Evolutionary conservation across 2,329 filamentous ascomycete genomes (phyloP).

Genomic region (Aureobasidium sp.): DNA sequence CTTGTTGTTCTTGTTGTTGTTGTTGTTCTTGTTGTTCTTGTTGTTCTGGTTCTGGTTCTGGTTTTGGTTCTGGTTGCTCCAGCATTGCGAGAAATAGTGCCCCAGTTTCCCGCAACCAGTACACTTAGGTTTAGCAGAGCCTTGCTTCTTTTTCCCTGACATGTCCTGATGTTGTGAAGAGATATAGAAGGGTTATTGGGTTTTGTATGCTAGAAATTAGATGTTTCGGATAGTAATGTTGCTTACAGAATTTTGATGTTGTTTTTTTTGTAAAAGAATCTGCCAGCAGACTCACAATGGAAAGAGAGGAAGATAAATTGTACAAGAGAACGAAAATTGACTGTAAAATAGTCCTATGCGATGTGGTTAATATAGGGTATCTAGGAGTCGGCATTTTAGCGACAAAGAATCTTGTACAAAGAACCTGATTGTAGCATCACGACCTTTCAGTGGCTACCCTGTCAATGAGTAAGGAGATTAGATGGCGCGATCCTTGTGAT

Average conservation of each 20-base stretch:
- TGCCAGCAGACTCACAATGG: slow-evolving; percentile 7
- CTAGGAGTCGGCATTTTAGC: not conserved
- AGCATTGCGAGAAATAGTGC: not conserved
- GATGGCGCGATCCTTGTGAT: not conserved
- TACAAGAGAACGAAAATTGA: not conserved
- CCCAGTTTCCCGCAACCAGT: not conserved
- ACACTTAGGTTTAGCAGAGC: not conserved
- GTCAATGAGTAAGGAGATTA: not conserved
- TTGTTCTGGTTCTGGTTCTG: not conserved
- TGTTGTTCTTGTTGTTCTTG: not conserved
- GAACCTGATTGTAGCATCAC: not conserved
- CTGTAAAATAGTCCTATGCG: not conserved
- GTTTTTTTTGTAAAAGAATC: not conserved
- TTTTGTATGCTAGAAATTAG: not conserved
- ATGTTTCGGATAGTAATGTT: not conserved
- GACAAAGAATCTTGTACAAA: not conserved
- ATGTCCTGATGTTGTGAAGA: not conserved
- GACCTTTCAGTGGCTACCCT: not conserved
- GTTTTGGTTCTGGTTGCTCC: not conserved
- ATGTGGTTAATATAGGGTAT: not conserved
- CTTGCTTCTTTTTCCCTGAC: not conserved
- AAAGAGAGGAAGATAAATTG: not conserved
- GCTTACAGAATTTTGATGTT: not conserved
- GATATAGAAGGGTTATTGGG: not conserved
- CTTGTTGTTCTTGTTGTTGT: not conserved